Percentiles rank a stretch among this genome's conserved stretches.
Conservation (phyloP, 768 basidiomycete genomes). For the Termitomyces titanicus region DNA sequence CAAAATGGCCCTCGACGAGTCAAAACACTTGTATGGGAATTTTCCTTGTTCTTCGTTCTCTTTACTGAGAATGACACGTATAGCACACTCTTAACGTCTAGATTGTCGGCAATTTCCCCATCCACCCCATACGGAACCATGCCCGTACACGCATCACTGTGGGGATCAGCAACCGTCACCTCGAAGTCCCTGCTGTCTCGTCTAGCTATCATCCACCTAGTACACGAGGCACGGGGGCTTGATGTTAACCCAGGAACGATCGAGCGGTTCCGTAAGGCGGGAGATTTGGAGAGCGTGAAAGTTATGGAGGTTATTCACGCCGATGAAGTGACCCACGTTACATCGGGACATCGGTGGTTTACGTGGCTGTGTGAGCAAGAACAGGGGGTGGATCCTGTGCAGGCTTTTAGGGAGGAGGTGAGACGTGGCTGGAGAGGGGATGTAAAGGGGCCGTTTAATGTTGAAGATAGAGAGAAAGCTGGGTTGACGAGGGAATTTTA, state of each 20-base stretch:
- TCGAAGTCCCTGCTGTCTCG: slow-evolving; percentile 63
- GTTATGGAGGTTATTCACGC: slow-evolving; percentile 74
- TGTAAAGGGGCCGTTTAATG: slow-evolving; percentile 82
- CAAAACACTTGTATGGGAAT: slow-evolving; percentile 64
- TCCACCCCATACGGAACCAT: slow-evolving; percentile 69
- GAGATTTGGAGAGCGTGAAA: slow-evolving; percentile 62
- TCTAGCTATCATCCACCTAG: slow-evolving; percentile 81
- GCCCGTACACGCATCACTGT: slow-evolving; percentile 74
- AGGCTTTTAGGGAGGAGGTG: slow-evolving; percentile 70
- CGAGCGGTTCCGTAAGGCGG: slow-evolving; percentile 61
- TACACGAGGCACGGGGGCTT: slow-evolving; percentile 80
- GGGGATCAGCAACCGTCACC: slow-evolving; percentile 74
- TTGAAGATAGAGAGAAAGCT: slow-evolving; percentile 65
- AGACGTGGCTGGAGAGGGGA: slow-evolving; percentile 66
- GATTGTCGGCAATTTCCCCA: slow-evolving; percentile 58
- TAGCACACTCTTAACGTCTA: slow-evolving; percentile 55
- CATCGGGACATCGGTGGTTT: slow-evolving; percentile 81
- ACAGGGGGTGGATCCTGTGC: slow-evolving; percentile 50
- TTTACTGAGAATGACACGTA: neutral
- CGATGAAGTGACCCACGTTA: slow-evolving; percentile 82
- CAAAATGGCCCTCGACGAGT: slow-evolving; percentile 83
- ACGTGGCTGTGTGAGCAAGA: slow-evolving; percentile 65
- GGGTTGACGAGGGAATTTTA: slow-evolving; percentile 74
- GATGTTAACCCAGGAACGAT: slow-evolving; percentile 85
- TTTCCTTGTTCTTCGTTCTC: neutral